phyloP scores from a whole-genome alignment of 768 basidiomycete genomes.

The Daedaleopsis sinensis region DNA sequence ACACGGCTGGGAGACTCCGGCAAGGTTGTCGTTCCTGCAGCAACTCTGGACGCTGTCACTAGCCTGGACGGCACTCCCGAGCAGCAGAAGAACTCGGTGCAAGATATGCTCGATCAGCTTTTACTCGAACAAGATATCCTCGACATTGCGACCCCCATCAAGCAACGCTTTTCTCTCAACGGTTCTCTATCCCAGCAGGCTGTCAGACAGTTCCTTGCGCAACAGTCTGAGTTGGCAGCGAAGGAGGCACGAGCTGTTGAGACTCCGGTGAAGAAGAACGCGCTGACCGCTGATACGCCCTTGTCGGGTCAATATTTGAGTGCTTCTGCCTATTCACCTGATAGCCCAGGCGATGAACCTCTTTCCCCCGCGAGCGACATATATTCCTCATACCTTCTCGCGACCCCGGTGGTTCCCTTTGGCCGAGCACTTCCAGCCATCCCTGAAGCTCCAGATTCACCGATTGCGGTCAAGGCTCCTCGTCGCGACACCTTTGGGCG shows the following conservation, averaged over 20 bases:
- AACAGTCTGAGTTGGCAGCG: conserved; percentile 14
- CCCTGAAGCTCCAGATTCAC: conserved; percentile 19
- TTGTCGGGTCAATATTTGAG: conserved; percentile 9
- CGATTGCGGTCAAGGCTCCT: not conserved
- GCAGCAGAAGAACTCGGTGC: conserved; percentile 13
- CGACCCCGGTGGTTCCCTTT: conserved; percentile 8
- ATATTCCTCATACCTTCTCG: conserved; percentile 7
- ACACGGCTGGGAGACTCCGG: conserved; percentile 15
- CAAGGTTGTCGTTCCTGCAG: conserved; percentile 10
- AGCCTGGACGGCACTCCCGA: not conserved
- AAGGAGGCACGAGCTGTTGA: not conserved
- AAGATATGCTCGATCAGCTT: conserved; percentile 20
- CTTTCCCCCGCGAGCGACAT: conserved; percentile 21
- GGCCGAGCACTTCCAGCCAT: conserved; percentile 18
- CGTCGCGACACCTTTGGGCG: conserved; percentile 17
- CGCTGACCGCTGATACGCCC: conserved; percentile 1
- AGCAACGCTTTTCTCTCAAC: conserved; percentile 19
- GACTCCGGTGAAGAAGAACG: not conserved
- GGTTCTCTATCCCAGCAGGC: conserved; percentile 13
- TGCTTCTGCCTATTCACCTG: conserved; percentile 2
- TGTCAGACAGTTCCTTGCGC: conserved; percentile 12
- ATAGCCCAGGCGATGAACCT: conserved; percentile 13
- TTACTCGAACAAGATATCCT: conserved; percentile 14
- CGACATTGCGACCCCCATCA: conserved; percentile 20
- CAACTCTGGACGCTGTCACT: not conserved